Percentiles rank a stretch among this genome's conserved stretches.
Evolutionary conservation across 1,139 yeast species (phyloP).

Genomic region (Hansenula lynferdii): DNA sequence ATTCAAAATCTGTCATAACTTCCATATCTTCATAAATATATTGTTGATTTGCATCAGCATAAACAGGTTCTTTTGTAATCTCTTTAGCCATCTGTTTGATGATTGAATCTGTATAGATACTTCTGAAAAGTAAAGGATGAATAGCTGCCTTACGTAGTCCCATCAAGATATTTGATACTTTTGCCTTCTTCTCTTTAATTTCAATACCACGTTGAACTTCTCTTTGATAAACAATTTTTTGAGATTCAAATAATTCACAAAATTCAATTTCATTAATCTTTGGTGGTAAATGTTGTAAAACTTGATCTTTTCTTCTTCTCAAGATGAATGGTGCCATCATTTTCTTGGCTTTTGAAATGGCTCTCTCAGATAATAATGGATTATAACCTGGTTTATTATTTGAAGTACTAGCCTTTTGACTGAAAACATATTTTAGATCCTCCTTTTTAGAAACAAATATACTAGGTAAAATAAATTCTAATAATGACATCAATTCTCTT

Average conservation of each 20-base stretch:
- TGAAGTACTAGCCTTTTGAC: conserved; percentile 73
- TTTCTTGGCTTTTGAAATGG: conserved; percentile 87
- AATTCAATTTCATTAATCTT: conserved; percentile 60
- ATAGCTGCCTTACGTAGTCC: conserved; percentile 67
- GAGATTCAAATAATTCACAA: conserved; percentile 60
- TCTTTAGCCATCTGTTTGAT: conserved; percentile 66
- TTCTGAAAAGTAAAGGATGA: conserved; percentile 71
- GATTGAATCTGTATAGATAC: conserved; percentile 46
- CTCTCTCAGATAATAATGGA: conserved; percentile 85
- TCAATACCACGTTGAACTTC: conserved; percentile 46
- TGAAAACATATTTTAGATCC: conserved; percentile 76
- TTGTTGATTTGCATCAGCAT: conserved; percentile 64
- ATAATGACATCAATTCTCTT: conserved; percentile 80
- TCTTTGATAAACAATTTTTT: conserved; percentile 53
- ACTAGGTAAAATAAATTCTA: conserved; percentile 86
- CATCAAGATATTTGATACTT: conserved; percentile 57
- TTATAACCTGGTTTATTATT: conserved; percentile 49
- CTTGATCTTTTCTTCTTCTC: conserved; percentile 90
- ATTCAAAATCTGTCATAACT: conserved; percentile 92
- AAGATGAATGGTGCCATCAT: conserved; percentile 98
- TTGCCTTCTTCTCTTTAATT: conserved; percentile 45
- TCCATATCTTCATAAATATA: conserved; percentile 91
- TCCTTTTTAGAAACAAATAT: conserved; percentile 79
- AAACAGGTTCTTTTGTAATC: conserved; percentile 78
- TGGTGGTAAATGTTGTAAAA: conserved; percentile 78